Percentiles rank a stretch among this genome's conserved stretches.
These are phyloP conservation scores for Aspergillaceae sp. DNA, from an alignment of 2,329 filamentous ascomycete species.

Conservation along the genomic window DNA sequence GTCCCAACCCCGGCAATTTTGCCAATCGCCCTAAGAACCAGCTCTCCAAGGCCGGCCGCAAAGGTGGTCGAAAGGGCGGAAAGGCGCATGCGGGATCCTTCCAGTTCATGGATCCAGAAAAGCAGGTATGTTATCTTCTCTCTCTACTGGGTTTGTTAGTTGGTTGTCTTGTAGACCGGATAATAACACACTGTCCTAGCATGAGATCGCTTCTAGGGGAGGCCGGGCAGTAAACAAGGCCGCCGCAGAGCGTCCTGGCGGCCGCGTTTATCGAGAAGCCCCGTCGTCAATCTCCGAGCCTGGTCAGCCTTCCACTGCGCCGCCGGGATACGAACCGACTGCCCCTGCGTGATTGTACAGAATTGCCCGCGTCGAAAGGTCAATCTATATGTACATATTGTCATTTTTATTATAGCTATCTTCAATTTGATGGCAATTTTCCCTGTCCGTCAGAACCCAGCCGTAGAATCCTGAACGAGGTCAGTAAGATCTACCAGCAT, in stretches of 20 bases:
- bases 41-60: slow-evolving; percentile 16
- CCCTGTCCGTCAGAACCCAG: no score
- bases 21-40: slow-evolving; percentile 22
- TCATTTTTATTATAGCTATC: no score
- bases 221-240: slow-evolving; percentile 13
- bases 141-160: background rate
- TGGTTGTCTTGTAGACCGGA: no score
- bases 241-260: background rate
- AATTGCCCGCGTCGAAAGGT: background rate
- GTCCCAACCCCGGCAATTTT: slow-evolving; percentile 29
- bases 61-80: slow-evolving; percentile 20
- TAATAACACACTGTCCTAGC: slow-evolving; percentile 5
- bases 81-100: slow-evolving; percentile 19
- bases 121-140: slow-evolving; percentile 15
- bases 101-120: slow-evolving; percentile 20
- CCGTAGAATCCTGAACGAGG: no score
- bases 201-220: slow-evolving; percentile 18
- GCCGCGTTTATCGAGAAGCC: no score
- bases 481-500: no score
- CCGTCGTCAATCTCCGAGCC: background rate
- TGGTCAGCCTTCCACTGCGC: slow-evolving; percentile 10
- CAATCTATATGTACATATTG: no score
- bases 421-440: no score
- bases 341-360: slow-evolving; percentile 2
- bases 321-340: slow-evolving; percentile 15